Percentiles rank a stretch among this genome's conserved stretches.
These are phyloP conservation scores for Pseudozyma pruni DNA, from an alignment of 1,284 basidiomycete species.

Conservation along the genomic window DNA sequence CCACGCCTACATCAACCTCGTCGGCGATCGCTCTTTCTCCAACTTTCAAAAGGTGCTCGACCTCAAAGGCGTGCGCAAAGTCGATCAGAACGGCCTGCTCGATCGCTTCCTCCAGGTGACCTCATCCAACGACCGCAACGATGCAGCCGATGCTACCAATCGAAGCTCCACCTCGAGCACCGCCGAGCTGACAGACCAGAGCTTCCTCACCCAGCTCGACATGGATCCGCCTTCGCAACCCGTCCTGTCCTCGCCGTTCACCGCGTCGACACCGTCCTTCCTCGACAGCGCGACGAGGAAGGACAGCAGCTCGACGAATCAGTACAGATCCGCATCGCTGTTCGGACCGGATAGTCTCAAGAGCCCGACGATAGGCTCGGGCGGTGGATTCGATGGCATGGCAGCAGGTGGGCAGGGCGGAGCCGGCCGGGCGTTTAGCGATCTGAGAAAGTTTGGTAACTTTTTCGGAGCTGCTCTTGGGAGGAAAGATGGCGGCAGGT, in stretches of 20 bases:
- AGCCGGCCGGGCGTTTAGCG: slow-evolving; percentile 49
- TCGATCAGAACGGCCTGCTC: slow-evolving; percentile 85
- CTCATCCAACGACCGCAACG: slow-evolving; percentile 69
- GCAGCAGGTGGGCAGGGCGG: slow-evolving; percentile 23
- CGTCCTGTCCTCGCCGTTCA: slow-evolving; percentile 37
- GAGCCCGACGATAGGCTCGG: slow-evolving; percentile 4
- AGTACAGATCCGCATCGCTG: slow-evolving; percentile 20
- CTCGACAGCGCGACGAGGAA: slow-evolving; percentile 19
- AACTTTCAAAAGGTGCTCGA: slow-evolving; percentile 90
- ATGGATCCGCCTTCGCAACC: slow-evolving; percentile 78
- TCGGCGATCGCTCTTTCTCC: slow-evolving; percentile 60
- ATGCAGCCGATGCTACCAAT: too few species aligned
- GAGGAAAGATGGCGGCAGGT: slow-evolving; percentile 37
- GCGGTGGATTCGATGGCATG: slow-evolving; percentile 15
- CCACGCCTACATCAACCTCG: slow-evolving; percentile 49
- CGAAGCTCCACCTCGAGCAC: slow-evolving; percentile 4
- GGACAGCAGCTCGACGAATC: slow-evolving; percentile 18
- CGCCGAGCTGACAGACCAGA: slow-evolving; percentile 34
- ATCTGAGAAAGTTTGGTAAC: slow-evolving; percentile 60
- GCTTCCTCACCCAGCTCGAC: slow-evolving; percentile 76
- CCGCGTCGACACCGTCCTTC: slow-evolving; percentile 36
- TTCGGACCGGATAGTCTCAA: slow-evolving; percentile 28
- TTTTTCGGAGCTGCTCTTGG: slow-evolving; percentile 60
- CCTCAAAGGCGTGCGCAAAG: slow-evolving; percentile 80
- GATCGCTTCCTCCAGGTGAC: slow-evolving; percentile 85